A percentile compares a stretch with the other conserved stretches of the same genome.
phyloP scores from a whole-genome alignment of 225 moss, liverwort and hornwort species.

The Thuidium tamariscinum region DNA sequence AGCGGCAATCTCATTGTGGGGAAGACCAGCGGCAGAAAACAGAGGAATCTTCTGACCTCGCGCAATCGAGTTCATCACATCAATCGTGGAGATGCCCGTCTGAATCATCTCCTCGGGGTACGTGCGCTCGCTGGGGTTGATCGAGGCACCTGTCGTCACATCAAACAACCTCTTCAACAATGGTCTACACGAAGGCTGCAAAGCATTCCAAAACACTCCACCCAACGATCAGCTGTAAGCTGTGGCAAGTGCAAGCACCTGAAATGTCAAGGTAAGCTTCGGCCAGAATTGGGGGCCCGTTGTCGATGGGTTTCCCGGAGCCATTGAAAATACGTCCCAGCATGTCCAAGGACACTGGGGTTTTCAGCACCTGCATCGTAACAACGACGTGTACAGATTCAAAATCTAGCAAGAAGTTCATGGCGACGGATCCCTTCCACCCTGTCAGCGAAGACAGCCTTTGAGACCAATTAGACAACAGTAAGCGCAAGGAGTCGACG shows the following conservation, averaged over 20 bases:
- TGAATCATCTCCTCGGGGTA: conserved; percentile 99
- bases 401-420: background rate
- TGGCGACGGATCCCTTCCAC: background rate
- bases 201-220: background rate
- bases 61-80: conserved; percentile 97
- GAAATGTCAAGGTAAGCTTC: conserved; percentile 69
- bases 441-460: too few relatives aligned
- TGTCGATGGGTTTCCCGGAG: conserved; percentile 92
- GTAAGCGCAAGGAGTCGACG: background rate
- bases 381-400: background rate
- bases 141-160: conserved; percentile 61
- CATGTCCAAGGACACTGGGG: conserved; percentile 96
- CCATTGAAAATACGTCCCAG: conserved; percentile 97
- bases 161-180: background rate
- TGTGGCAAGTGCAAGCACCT: conserved; percentile 4
- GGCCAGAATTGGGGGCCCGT: conserved; percentile 88
- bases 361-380: conserved; percentile 46
- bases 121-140: conserved; percentile 94
- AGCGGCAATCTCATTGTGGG: conserved; percentile 96
- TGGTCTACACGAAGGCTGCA: background rate
- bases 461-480: background rate
- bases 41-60: conserved; percentile 96
- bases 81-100: conserved; percentile 94
- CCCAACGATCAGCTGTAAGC: background rate
- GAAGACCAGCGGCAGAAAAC: conserved; percentile 87